Conservation (phyloP, 2,329 filamentous ascomycete species). For the Pestalotiopsis sp. region DNA sequence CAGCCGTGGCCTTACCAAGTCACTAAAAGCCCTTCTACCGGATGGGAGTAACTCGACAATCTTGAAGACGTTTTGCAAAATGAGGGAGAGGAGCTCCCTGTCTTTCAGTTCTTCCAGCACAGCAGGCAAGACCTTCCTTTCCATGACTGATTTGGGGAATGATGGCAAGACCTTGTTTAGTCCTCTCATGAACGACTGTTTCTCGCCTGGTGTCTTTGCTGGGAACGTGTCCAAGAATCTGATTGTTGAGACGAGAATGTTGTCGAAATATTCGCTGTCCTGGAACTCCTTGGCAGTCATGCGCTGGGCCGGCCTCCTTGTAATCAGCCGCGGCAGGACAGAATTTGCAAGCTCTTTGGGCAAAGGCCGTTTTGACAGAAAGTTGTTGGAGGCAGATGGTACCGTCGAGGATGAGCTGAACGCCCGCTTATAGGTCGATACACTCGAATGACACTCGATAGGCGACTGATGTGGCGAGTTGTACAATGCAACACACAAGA, state of each 20-base stretch:
- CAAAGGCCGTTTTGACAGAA: conserved; percentile 74
- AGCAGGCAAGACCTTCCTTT: conserved; percentile 89
- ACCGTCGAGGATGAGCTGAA: conserved; percentile 78
- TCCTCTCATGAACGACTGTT: conserved; percentile 87
- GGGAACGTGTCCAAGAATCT: conserved; percentile 90
- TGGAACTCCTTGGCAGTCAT: conserved; percentile 91
- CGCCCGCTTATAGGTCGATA: conserved; percentile 81
- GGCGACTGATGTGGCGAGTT: conserved; percentile 93
- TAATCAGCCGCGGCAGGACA: conserved; percentile 83
- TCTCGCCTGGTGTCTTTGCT: conserved; percentile 88
- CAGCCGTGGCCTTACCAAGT: conserved; percentile 81
- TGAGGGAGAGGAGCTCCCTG: conserved; percentile 77
- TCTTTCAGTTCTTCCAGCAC: conserved; percentile 94
- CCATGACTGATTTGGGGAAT: conserved; percentile 90
- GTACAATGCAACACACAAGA: conserved; percentile 87
- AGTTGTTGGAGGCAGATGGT: conserved; percentile 81
- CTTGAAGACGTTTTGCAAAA: conserved; percentile 89
- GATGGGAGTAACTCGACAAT: conserved; percentile 79
- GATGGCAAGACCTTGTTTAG: conserved; percentile 84
- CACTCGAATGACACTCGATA: conserved; percentile 76
- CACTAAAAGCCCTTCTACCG: conserved; percentile 76
- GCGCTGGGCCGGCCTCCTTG: conserved; percentile 81
- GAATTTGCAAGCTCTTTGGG: conserved; percentile 75
- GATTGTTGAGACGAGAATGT: conserved; percentile 93
- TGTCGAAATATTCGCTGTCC: conserved; percentile 94